Percentiles rank a stretch among this genome's conserved stretches.
Evolutionary conservation across 2,329 filamentous ascomycete genomes (phyloP).

Genomic region (Exophiala bonariae): DNA sequence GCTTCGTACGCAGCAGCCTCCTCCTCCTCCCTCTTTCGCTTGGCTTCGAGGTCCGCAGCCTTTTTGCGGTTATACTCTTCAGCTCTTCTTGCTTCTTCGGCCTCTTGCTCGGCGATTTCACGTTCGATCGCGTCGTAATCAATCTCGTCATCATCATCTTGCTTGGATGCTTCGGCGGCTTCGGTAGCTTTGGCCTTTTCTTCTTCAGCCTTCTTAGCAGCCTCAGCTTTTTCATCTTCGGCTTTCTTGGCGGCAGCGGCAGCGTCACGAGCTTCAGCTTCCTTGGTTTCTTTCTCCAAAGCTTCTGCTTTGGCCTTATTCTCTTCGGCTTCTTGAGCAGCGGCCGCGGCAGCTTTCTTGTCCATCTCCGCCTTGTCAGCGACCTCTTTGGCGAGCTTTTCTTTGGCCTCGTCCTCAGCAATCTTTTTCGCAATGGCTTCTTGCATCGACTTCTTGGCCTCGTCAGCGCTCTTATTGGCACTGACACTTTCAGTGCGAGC

Average conservation of each 20-base stretch:
- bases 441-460: slow-evolving; percentile 77
- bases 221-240: slow-evolving; percentile 10
- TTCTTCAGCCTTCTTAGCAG: slow-evolving; percentile 25
- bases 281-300: slow-evolving; percentile 34
- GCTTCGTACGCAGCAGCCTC: slow-evolving; percentile 44
- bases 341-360: slow-evolving; percentile 28
- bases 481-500: slow-evolving; percentile 69
- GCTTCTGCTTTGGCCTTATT: slow-evolving; percentile 11
- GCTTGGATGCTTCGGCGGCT: slow-evolving; percentile 27
- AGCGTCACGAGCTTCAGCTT: slow-evolving; percentile 43
- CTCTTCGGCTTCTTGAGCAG: slow-evolving; percentile 27
- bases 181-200: slow-evolving; percentile 22
- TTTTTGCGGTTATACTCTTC: slow-evolving; percentile 67
- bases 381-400: slow-evolving; percentile 45
- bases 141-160: slow-evolving; percentile 40
- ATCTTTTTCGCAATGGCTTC: slow-evolving; percentile 52
- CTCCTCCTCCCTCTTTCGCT: slow-evolving; percentile 46
- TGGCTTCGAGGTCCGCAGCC: slow-evolving; percentile 67
- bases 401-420: slow-evolving; percentile 51
- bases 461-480: slow-evolving; percentile 69
- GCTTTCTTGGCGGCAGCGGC: slow-evolving; percentile 27
- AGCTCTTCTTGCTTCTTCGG: slow-evolving; percentile 46
- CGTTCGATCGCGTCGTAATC: slow-evolving; percentile 49
- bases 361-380: slow-evolving; percentile 33
- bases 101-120: slow-evolving; percentile 48